Evolutionary conservation across 192 early-diverging fungal species (phyloP).

Genomic region (Haplosporangium gracile): DNA sequence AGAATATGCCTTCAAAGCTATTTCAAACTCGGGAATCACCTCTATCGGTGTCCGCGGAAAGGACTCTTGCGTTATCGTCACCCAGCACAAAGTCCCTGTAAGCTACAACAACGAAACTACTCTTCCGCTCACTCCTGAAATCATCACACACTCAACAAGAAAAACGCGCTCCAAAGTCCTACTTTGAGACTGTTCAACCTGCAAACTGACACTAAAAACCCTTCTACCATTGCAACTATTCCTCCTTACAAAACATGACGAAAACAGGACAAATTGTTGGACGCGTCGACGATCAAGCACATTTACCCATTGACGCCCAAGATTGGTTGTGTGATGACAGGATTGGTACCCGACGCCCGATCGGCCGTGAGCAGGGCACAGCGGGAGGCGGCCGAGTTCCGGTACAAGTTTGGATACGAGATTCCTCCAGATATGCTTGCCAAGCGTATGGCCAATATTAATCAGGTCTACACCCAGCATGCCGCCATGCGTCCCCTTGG

Average conservation of each 20-base stretch:
- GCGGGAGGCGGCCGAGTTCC: constrained; percentile 97
- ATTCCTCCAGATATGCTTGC: constrained; percentile 97
- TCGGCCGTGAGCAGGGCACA: constrained; percentile 94
- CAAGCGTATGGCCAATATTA: constrained; percentile 97
- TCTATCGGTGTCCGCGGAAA: constrained; percentile 96
- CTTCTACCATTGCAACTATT: not conserved
- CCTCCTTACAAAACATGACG: not conserved
- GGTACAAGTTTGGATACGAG: constrained; percentile 99
- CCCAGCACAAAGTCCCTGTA: constrained; percentile 97
- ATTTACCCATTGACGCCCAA: constrained; percentile 92
- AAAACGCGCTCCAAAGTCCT: not conserved
- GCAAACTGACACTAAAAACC: not conserved
- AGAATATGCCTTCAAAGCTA: constrained; percentile 99
- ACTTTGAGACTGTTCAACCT: not conserved
- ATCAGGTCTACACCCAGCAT: constrained; percentile 99
- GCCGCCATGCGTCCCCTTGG: constrained; percentile 98
- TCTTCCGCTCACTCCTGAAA: not conserved
- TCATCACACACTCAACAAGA: not conserved
- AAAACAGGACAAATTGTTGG: constrained; percentile 93
- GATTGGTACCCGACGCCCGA: constrained; percentile 95
- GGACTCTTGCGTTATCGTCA: constrained; percentile 94
- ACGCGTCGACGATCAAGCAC: constrained; percentile 92
- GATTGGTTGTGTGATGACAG: constrained; percentile 99
- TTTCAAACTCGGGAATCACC: constrained; percentile 95
- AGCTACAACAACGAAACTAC: not conserved